These are phyloP conservation scores for Cladophialophora yegresii DNA, from an alignment of 2,329 filamentous ascomycete species.

Conservation along the genomic window DNA sequence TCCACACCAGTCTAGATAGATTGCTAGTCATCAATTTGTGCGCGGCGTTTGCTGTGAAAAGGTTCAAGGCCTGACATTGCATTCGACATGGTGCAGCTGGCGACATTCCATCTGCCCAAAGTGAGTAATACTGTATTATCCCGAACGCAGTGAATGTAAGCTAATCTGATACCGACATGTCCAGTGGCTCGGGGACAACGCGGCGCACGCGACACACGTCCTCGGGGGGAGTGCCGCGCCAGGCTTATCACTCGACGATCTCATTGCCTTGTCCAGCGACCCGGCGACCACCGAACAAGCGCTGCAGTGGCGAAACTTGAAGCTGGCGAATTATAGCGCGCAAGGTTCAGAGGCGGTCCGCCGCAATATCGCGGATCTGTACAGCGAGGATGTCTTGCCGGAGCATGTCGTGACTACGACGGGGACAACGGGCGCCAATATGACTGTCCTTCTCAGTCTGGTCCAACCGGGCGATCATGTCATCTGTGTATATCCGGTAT, in stretches of 20 bases:
- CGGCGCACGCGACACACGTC: constrained; percentile 18
- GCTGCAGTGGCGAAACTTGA: constrained; percentile 28
- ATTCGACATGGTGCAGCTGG: constrained; percentile 1
- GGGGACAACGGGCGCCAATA: constrained; percentile 81
- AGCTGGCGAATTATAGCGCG: constrained; percentile 36
- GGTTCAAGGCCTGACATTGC: not conserved
- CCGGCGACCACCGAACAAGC: constrained; percentile 37
- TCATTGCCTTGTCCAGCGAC: constrained; percentile 58
- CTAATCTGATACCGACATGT: not conserved
- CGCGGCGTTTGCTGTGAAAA: not conserved
- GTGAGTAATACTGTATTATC: not conserved
- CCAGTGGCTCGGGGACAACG: constrained; percentile 28
- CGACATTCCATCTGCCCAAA: not conserved
- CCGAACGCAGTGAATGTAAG: not conserved
- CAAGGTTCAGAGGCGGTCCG: constrained; percentile 38
- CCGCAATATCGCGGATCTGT: constrained; percentile 38
- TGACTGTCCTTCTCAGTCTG: constrained; percentile 71
- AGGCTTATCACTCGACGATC: constrained; percentile 70
- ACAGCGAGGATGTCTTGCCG: constrained; percentile 40
- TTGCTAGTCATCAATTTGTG: not conserved
- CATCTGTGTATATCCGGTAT: constrained; percentile 82
- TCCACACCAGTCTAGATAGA: not conserved
- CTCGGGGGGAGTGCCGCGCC: constrained; percentile 33
- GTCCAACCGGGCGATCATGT: constrained; percentile 75
- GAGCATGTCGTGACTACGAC: constrained; percentile 76